phyloP scores from a whole-genome alignment of 805 yeast species.

The Myxozyma vanderwaltii region DNA sequence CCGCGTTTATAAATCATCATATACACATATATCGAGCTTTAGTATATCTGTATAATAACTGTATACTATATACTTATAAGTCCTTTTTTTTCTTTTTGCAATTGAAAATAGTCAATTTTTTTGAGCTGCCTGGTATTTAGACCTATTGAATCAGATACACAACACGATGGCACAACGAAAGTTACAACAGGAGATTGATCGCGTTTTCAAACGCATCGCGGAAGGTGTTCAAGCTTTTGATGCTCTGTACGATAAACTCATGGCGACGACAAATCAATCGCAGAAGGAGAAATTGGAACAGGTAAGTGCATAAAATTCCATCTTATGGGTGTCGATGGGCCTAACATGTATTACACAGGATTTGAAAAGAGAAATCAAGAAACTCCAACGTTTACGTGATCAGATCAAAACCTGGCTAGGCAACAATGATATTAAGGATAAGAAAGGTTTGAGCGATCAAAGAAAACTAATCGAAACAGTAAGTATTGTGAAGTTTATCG shows the following conservation, averaged over 20 bases:
- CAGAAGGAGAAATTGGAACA: slow-evolving; percentile 92
- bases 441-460: slow-evolving; percentile 76
- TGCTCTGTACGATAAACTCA: slow-evolving; percentile 79
- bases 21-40: neutral
- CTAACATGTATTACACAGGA: too few species aligned
- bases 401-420: slow-evolving; percentile 94
- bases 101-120: too few species aligned
- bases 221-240: slow-evolving; percentile 91
- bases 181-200: slow-evolving; percentile 72
- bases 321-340: too few species aligned
- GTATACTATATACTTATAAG: too few species aligned
- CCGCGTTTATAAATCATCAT: neutral
- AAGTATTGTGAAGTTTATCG: neutral
- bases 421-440: slow-evolving; percentile 88
- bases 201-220: slow-evolving; percentile 84
- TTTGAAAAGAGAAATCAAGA: slow-evolving; percentile 91
- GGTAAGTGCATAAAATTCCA: slow-evolving; percentile 30
- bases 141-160: too few species aligned
- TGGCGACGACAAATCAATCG: slow-evolving; percentile 75
- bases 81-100: too few species aligned
- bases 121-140: too few species aligned
- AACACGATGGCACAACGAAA: slow-evolving; percentile 52
- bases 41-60: too few species aligned
- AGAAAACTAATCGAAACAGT: slow-evolving; percentile 58
- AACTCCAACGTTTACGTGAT: slow-evolving; percentile 88